These are phyloP conservation scores for Pythium vanterpoolii DNA, from an alignment of 352 stramenopile species.

Conservation along the genomic window DNA sequence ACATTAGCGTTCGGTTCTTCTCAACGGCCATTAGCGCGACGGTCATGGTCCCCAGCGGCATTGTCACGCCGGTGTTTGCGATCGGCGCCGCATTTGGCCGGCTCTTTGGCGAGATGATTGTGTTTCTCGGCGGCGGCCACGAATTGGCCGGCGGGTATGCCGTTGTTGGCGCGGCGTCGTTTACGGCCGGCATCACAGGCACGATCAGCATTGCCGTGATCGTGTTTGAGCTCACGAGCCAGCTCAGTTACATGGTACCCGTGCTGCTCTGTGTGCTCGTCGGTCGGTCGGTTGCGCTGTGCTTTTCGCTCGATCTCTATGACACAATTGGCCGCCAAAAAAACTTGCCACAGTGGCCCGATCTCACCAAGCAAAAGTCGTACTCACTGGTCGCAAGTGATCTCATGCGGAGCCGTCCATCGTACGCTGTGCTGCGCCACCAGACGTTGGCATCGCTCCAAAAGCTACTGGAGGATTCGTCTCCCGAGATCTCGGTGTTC, in stretches of 20 bases:
- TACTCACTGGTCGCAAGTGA: conserved; percentile 69
- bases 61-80: conserved; percentile 91
- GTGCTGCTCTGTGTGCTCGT: conserved; percentile 81
- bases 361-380: conserved; percentile 72
- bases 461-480: conserved; percentile 35
- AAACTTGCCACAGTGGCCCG: conserved; percentile 76
- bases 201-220: conserved; percentile 83
- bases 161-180: conserved; percentile 76
- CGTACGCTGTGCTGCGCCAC: conserved; percentile 42
- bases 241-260: conserved; percentile 89
- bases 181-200: conserved; percentile 75
- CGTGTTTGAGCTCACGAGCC: conserved; percentile 84
- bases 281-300: conserved; percentile 53
- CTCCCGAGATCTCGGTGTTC: conserved; percentile 45
- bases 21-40: conserved; percentile 73
- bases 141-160: conserved; percentile 68
- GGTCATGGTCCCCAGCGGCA: conserved; percentile 84
- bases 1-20: conserved; percentile 75
- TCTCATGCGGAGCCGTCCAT: conserved; percentile 56
- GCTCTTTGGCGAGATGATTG: conserved; percentile 85
- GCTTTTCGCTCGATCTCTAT: conserved; percentile 83
- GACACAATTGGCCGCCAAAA: conserved; percentile 80
- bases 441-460: conserved; percentile 55
- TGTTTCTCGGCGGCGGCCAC: conserved; percentile 45
- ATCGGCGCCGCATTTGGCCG: conserved; percentile 85